phyloP scores from a whole-genome alignment of 192 early-diverging fungal species.

The Neocallimastix lanati region DNA sequence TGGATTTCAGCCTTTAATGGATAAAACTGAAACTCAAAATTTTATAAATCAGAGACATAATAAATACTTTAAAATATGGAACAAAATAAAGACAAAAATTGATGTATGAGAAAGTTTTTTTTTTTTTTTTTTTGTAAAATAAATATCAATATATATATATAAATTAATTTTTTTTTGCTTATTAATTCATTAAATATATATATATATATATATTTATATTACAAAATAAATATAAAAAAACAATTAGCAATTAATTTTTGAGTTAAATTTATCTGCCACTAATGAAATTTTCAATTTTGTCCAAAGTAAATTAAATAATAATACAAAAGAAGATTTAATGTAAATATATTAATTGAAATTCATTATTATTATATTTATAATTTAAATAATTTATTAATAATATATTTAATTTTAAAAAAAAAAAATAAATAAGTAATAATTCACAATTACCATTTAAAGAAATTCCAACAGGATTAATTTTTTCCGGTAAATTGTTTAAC shows the following conservation, averaged over 20 bases:
- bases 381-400: constrained; percentile 21
- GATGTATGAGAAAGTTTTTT: no score
- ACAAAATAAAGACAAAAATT: constrained; percentile 16
- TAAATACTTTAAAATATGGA: constrained; percentile 34
- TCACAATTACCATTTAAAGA: not conserved
- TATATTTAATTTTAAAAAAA: no score
- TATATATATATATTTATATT: no score
- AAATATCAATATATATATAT: no score
- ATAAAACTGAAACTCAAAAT: constrained; percentile 30
- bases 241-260: constrained; percentile 25
- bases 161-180: no score
- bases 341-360: no score
- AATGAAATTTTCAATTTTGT: constrained; percentile 42
- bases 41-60: constrained; percentile 22
- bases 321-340: not conserved
- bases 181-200: no score
- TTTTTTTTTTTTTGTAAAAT: not conserved
- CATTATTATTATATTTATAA: no score
- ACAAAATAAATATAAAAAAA: no score
- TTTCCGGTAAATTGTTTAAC: not conserved
- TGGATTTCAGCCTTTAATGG: constrained; percentile 21
- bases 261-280: constrained; percentile 37
- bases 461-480: not conserved
- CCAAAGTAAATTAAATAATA: not conserved
- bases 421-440: not conserved